These are phyloP conservation scores for Chaetoceros muelleri DNA, from an alignment of 108 stramenopile species.

Conservation along the genomic window DNA sequence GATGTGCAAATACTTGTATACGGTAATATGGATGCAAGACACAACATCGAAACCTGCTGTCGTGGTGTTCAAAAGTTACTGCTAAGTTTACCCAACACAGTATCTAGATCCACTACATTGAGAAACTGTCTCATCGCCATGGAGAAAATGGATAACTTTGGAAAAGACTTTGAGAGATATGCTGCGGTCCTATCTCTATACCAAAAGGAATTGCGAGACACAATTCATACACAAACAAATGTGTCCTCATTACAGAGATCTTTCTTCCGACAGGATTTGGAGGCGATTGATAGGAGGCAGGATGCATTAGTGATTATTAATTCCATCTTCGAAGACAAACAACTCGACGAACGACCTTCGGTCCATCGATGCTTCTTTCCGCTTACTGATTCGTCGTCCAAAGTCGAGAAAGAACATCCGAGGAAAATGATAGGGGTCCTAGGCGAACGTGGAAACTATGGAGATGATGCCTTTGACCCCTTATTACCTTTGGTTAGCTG, in stretches of 20 bases:
- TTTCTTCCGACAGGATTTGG: conserved; percentile 31
- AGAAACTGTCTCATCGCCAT: conserved; percentile 31
- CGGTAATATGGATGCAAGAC: background rate
- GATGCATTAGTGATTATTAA: conserved; percentile 64
- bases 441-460: background rate
- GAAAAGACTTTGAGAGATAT: conserved; percentile 54
- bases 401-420: background rate
- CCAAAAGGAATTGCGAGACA: conserved; percentile 17
- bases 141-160: conserved; percentile 13
- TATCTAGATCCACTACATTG: conserved; percentile 22
- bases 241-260: conserved; percentile 17
- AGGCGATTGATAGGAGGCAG: conserved; percentile 47
- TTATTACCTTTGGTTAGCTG: conserved; percentile 38
- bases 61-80: conserved; percentile 2
- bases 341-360: conserved; percentile 26
- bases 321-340: conserved; percentile 47
- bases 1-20: no score
- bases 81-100: conserved; percentile 8
- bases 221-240: conserved; percentile 17
- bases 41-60: conserved; percentile 2
- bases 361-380: conserved; percentile 54
- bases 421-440: background rate
- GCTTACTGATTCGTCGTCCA: conserved; percentile 31
- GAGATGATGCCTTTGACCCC: conserved; percentile 48
- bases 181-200: conserved; percentile 42